phyloP scores from a whole-genome alignment of 306 rosid species.

The Rosa lucieae region DNA sequence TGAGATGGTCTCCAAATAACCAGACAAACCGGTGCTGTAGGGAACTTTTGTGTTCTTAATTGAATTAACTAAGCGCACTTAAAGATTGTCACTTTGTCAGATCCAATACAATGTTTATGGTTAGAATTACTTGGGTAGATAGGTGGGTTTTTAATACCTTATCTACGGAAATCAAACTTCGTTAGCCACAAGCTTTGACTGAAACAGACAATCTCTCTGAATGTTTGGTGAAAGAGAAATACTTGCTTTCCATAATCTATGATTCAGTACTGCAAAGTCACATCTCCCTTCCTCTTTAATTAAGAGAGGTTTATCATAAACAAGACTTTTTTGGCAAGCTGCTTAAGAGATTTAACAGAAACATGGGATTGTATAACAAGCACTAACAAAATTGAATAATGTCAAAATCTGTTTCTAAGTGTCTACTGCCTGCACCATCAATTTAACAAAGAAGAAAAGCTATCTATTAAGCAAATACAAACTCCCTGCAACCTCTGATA shows the following conservation, averaged over 20 bases:
- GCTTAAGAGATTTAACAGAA: neutral
- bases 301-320: neutral
- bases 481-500: neutral
- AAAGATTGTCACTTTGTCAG: too few species aligned
- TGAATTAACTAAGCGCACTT: too few species aligned
- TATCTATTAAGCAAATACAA: neutral
- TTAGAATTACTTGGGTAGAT: too few species aligned
- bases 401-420: neutral
- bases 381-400: neutral
- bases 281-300: neutral
- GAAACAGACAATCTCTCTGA: neutral
- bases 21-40: too few species aligned
- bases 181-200: neutral
- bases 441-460: neutral
- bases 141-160: too few species aligned
- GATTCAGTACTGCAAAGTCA: neutral
- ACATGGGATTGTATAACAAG: too few species aligned
- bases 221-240: neutral
- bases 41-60: too few species aligned
- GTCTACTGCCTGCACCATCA: neutral
- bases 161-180: neutral
- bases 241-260: neutral
- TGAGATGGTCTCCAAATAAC: too few species aligned
- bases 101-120: too few species aligned
- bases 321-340: neutral